Evolutionary conservation across 2,329 filamentous ascomycete genomes (phyloP), one percentile per base, ranked within the genome.

Genomic region (Aspergillus sp.): DNA sequence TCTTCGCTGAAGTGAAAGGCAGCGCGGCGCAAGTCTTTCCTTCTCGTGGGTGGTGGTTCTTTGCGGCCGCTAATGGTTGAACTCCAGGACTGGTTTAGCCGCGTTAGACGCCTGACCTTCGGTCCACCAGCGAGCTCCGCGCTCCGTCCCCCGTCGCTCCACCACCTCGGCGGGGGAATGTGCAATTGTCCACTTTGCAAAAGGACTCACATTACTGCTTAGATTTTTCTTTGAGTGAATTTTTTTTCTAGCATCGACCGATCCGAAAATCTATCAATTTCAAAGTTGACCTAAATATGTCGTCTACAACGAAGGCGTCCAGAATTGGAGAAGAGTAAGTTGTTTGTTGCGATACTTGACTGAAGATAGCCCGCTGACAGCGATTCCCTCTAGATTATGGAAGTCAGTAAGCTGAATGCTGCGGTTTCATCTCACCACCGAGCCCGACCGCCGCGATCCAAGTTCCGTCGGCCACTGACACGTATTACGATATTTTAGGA

Each of bases 311-410:
- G 52, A 88, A 88, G 73, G 83, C 84, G 59, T 82, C 85, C 58
- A 82, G 86, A 59, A 75, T 88, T 71, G 87, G 86, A 65, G 86
- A 90, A 82, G 86, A 90, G 86, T 89, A 78, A 79, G 85, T 73
- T 16, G 22, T 35, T 51, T 47, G 26, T 47, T 50, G 41, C 24
- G 41, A 33, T 26, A 48, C 43, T 26, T 26, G 9, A 16, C 26
- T 24, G 19, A 44, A 33, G 19, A 46, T 11, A 32, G 46, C 50
- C 53, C 47, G 36, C 56, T 68, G 65, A 64, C 65, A 57, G 64
- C 22, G 59, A 67, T 67, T 71, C 54, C 53, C 65, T 57, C 45
- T 67, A 95, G 90, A 72, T 89, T 95, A 63, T 95, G 90, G 90
- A 95, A 95, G 90, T 95, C 80, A 84, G 88, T 80, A 58, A 58